Base-by-base conservation (phyloP, 352 stramenopile genomes). In the Phytophthora quininea region DNA sequence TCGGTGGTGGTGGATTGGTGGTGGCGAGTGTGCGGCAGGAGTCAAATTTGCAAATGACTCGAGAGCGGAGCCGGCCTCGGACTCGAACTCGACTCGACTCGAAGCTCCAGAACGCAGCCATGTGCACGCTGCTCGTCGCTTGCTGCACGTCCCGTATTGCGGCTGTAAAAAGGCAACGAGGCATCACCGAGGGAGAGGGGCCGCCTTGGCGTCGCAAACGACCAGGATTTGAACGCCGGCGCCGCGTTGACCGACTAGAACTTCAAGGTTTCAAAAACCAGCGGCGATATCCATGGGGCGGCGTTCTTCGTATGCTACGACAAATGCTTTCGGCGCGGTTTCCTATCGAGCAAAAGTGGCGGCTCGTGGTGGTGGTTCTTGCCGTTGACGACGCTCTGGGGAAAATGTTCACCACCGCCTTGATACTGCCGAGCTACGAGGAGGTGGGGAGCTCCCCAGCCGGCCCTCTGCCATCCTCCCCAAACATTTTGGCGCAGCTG, bases 401-500 rank as follows among this genome's bases (percentile, higher is more conserved):
- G 19, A 24, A 24, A 24, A 24, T n/a, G 19, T 24, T 24, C 19
- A 24, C 19, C 19, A 24, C 19, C 19, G 19, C 35, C 35, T 40
- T 40, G 35, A 40, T 40, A 40, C 10, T 6, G 35, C 10, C 10
- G 35, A 24, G 19, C 19, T 24, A 24, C 19, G 19, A 24, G 19
- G 19, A 24, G 35, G 35, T 40, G 35, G 35, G 35, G 43, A 49
- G 12, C 43, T 8, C 43, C 43, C 8, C 19, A 29, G 19, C 43
- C 43, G 38, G 35, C 35, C 43, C 43, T 49, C 43, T 49, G 43
- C 43, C 43, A 29, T n/a, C 14, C 12, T 2, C 4, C 1, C 15
- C 8, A 49, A 49, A 49, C 43, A 49, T 49, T 49, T 19, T 12
- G 19, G 43, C 43, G 43, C 43, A 49, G 43, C 43, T 49, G 43